A percentile compares a stretch with the other conserved stretches of the same genome.
These are phyloP conservation scores for Fusarium kyushuense DNA, from an alignment of 2,329 filamentous ascomycete species.

Conservation along the genomic window DNA sequence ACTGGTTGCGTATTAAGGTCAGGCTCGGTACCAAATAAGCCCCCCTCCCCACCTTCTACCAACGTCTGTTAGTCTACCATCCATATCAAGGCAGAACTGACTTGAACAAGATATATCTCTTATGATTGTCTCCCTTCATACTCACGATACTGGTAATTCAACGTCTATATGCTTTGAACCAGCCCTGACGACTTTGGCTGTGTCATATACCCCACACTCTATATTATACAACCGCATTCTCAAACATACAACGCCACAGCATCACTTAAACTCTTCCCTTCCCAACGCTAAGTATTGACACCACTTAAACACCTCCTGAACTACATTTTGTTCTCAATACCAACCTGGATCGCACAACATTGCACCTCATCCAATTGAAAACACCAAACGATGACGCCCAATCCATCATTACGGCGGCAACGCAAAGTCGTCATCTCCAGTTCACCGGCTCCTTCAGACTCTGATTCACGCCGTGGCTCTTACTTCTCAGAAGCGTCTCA, in stretches of 20 bases:
- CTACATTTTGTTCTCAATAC: constrained; percentile 4
- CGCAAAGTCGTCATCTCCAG: constrained; percentile 45
- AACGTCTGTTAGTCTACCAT: constrained; percentile 41
- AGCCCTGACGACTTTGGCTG: constrained; percentile 22
- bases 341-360: constrained; percentile 16
- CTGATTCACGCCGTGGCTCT: constrained; percentile 46
- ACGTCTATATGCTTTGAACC: constrained; percentile 10
- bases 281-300: constrained; percentile 12
- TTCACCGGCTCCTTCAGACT: constrained; percentile 45
- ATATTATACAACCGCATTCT: constrained; percentile 22
- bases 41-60: constrained; percentile 43
- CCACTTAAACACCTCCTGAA: constrained; percentile 32
- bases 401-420: constrained; percentile 42
- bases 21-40: constrained; percentile 46
- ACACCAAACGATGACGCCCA: constrained; percentile 35
- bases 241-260: constrained; percentile 14
- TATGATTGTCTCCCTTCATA: constrained; percentile 28
- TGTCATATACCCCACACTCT: constrained; percentile 23
- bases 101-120: constrained; percentile 44
- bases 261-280: constrained; percentile 6
- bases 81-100: constrained; percentile 44
- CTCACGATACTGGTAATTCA: constrained; percentile 1
- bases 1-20: constrained; percentile 48
- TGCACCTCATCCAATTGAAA: constrained; percentile 11
- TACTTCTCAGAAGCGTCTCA: constrained; percentile 47